These are phyloP conservation scores for Sequoia sempervirens DNA, from an alignment of 75 land plant genomes.

Conservation along the genomic window DNA sequence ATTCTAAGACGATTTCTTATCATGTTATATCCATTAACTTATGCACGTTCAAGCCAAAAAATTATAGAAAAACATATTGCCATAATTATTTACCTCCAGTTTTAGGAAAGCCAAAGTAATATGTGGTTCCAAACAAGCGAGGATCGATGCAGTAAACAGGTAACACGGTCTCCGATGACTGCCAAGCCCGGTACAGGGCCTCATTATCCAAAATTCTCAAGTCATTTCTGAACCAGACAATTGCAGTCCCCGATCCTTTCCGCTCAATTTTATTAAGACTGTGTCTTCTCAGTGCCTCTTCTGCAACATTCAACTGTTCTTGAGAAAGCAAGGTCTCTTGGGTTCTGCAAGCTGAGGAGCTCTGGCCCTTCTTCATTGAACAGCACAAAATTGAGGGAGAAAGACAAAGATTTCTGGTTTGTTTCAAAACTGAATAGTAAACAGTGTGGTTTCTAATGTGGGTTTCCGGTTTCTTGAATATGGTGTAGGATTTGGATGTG, in stretches of 20 bases:
- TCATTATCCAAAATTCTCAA: conserved; percentile 86
- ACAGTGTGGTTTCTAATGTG: neutral
- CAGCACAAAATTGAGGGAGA: neutral
- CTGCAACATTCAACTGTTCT: conserved; percentile 13
- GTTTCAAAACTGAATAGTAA: neutral
- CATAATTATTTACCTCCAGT: conserved; percentile 77
- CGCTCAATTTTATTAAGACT: conserved; percentile 14
- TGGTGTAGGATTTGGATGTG: neutral
- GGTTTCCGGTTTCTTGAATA: neutral
- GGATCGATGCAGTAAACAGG: conserved; percentile 98
- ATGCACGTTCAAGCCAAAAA: neutral
- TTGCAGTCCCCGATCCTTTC: conserved; percentile 60
- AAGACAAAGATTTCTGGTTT: neutral
- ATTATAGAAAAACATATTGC: no score
- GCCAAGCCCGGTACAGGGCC: conserved; percentile 74
- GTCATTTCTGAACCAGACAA: conserved; percentile 96
- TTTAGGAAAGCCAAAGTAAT: conserved; percentile 89
- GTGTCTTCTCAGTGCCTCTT: conserved; percentile 35
- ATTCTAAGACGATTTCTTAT: neutral
- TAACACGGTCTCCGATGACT: conserved; percentile 59
- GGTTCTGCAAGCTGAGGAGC: neutral
- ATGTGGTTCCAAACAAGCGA: conserved; percentile 61
- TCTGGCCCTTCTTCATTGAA: neutral
- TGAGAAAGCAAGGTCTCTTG: neutral
- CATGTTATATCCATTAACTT: neutral